phyloP scores from a whole-genome alignment of 2,329 filamentous ascomycete genomes.

The Cercospora sojina region DNA sequence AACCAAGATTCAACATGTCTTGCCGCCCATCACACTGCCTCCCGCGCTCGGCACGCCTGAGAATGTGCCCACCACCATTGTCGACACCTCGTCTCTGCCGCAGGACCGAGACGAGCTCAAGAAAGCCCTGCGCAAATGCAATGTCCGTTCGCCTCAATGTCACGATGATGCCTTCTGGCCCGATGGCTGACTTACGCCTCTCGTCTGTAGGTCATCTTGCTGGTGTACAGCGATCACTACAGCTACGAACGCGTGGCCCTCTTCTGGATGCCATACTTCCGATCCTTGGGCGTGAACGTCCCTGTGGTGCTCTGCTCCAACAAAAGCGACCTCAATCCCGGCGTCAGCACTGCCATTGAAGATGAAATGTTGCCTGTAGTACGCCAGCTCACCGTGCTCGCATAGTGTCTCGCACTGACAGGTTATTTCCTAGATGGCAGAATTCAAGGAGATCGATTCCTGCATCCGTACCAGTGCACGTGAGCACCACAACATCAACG shows the following conservation, averaged over 20 bases:
- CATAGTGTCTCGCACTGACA: neutral
- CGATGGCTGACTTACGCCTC: neutral
- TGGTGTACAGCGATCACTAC: conserved; percentile 98
- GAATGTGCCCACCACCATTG: conserved; percentile 94
- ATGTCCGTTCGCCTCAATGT: conserved; percentile 48
- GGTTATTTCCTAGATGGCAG: conserved; percentile 63
- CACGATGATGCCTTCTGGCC: neutral
- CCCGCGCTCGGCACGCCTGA: conserved; percentile 90
- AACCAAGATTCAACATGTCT: conserved; percentile 89
- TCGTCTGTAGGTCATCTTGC: conserved; percentile 64
- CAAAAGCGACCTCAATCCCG: conserved; percentile 80
- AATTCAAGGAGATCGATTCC: conserved; percentile 98
- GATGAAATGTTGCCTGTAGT: conserved; percentile 92
- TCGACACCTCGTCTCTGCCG: conserved; percentile 93
- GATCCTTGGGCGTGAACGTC: conserved; percentile 96
- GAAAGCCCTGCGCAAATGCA: conserved; percentile 93
- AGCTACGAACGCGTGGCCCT: conserved; percentile 96
- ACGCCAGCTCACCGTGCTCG: neutral
- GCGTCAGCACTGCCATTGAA: conserved; percentile 75
- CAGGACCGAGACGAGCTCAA: conserved; percentile 87
- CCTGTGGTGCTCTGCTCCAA: conserved; percentile 96
- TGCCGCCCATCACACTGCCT: conserved; percentile 92
- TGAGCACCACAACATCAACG: conserved; percentile 90
- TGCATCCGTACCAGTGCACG: conserved; percentile 93
- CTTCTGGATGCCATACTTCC: conserved; percentile 98